Evolutionary conservation across 306 rosid genomes (phyloP), one percentile per base, ranked within the genome.

Genomic region (Pyrus communis): DNA sequence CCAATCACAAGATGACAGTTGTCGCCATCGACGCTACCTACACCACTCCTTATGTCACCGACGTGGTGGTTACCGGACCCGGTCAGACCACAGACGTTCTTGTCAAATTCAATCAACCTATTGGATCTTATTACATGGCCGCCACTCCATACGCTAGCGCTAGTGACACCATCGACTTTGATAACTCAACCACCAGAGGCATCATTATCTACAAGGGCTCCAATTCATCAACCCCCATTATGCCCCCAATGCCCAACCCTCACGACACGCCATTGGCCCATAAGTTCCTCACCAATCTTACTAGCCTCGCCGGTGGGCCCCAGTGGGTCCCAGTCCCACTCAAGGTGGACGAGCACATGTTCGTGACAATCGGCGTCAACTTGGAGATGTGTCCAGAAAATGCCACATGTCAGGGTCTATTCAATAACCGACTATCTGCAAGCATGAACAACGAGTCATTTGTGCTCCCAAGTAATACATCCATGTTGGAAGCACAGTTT

Each of bases 371-470:
- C 1, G 92, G 94, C 11, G 11, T 86, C 1, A 77, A 31, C 22
- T 40, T 87, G 2, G 80, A 75, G 4, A 0, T 0, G 4, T 92
- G 97, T 27, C 51, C 69, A 0, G 75, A 18, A 6, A 70, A 22
- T 5, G 43, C 69, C 70, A 79, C 79, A 11, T 91, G 96, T 58
- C 4, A 2, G 0, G 93, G 91, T 5, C 67, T 59, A 0, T 5
- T 74, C 0, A 33, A 31, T 1, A 54, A 75, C 3, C 67, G 79
- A 13, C 6, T 84, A 2, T 85, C 94, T 0, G 89, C 96, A 1
- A 85, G 85, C 86, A 90, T 93, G 94, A 93, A 89, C 77, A 90
- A 93, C 23, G 89, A 87, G 51, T 93, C 97, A 0, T 93, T 89
- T 31, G 78, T 51, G 65, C 25, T 82, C 30, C 97, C 97, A 1